Base-by-base conservation (phyloP, 1,139 yeast species). In the Suhomyces bribrorum region DNA sequence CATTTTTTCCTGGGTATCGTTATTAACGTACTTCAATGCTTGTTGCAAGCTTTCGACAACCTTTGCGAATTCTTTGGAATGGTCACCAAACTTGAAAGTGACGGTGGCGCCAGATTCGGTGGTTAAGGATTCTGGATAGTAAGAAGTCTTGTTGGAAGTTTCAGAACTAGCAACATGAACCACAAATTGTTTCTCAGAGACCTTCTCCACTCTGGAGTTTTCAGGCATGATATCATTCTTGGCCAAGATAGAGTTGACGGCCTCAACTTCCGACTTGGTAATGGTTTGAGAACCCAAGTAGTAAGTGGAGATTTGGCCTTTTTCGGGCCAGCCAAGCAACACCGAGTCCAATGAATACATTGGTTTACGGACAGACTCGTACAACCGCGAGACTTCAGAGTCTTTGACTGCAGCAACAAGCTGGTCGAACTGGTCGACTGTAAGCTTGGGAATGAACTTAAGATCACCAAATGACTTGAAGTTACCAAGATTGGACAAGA, bases 381-480 rank as follows among this genome's bases (percentile, higher is more conserved):
- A 86, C 36, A 69, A 56, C 2, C 59, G 57, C 5, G 64, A 44
- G 14, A 72, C 58, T 3, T 62, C 53, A 2, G 63, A 54, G 41
- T 71, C 65, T 26, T 55, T 59, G 14, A 81, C 63, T n/a, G 71
- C 48, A 17, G 61, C 59, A 23, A 80, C 65, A 34, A 81, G 59
- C 14, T 64, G 49, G 42, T 66, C 75, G 49, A 87, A 82, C 4
- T 72, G 70, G 1, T 62, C 75, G 28, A 50, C 53, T 1, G 70
- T 37, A 29, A 86, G 54, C 32, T 78, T 66, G 26, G 96, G 96
- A 48, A 88, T 72, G 56, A 87, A 87, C 62, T 88, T 88, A 48
- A 78, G 79, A 62, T 88, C 96, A 46, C 96, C 96, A 62, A 88
- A 88, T 1, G 94, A 83, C 64, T 86, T 87, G 71, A 79, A 88